Evolutionary conservation across 2,329 filamentous ascomycete species (phyloP), one percentile per base, ranked within the genome.

Genomic region (Xylaria sp.): DNA sequence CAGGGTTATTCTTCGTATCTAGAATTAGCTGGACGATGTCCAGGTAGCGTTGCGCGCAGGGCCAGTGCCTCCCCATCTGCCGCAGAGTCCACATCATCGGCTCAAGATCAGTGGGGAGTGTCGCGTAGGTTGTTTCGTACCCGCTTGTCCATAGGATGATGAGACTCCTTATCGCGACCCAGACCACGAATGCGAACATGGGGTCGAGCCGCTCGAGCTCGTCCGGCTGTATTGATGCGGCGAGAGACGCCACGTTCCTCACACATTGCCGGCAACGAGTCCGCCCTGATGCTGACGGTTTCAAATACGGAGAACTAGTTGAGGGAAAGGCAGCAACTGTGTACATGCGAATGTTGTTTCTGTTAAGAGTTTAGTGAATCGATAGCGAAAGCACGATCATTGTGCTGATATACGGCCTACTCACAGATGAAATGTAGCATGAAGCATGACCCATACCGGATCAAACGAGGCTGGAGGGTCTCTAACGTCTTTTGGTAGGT

Each of bases 381-480:
- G 18, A 23, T 57, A 13, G 13, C 15, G 54, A 4, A 57, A 50
- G 46, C 46, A 23, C 18, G n/a, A 23, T 44, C 13, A 44, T 44
- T 9, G 20, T 50, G 46, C n/a, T 23, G 46, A 20, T 25, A 50
- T 20, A 41, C 12, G 54, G 34, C 23, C 31, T 57, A 25, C 54
- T 39, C 34, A 57, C 54, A 57, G 18, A 41, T 57, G 37, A 23
- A 57, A 57, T 23, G 54, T 57, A 23, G 54, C 54, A 41, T 57
- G 54, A 57, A 57, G 54, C 34, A 57, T 57, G n/a, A 57, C n/a
- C 54, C 57, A 60, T 60, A 60, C 18, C 18, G 57, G 57, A 37
- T 60, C 57, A 39, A 60, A 60, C 13, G 8, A 25, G 5, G 20
- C 41, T 20, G 57, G 41, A 37, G 39, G 57, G 6, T 60, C 57